Base-by-base conservation (phyloP, 768 basidiomycete genomes). In the Boletus eberwhitei region DNA sequence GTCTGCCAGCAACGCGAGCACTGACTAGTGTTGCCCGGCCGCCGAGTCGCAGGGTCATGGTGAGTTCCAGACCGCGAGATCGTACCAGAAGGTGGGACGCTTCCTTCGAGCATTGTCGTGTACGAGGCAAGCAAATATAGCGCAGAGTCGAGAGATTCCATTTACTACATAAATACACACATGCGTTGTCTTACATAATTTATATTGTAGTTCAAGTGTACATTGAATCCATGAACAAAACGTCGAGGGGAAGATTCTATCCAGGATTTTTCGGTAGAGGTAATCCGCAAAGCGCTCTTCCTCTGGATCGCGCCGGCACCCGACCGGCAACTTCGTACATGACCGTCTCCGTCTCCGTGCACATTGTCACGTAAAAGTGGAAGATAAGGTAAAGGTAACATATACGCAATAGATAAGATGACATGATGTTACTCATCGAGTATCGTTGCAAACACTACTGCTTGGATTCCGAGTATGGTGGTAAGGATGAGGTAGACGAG, bases 401-500 rank as follows among this genome's bases (percentile, higher is more conserved):
- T 2, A 68, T 66, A 37, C 2, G 45, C 39, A 41, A 58, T 63
- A 64, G 43, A 69, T 67, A 55, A 57, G 29, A 54, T 45, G 45
- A 54, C 34, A 29, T 34, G 39, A 41, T 24, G 24, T 51, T 26
- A 51, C 46, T 37, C 38, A 41, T 67, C 38, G 36, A 47, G 37
- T 36, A 16, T 40, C 12, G 39, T 50, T n/a, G 35, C 36, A 22
- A 14, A 36, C n/a, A 31, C 54, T 63, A 61, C 41, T 54, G 55
- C 48, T 64, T 70, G 53, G 59, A 57, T 52, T 70, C 70, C 29
- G 68, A 62, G 59, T 79, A 79, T 11, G 78, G 77, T 37, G 78
- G 78, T 41, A 79, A 58, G 21, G 76, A 76, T 36, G 70, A 65
- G 14, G 75, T 75, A 4, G 74, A 74, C 31, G 69, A 68, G 1